phyloP scores from a whole-genome alignment of 2,329 filamentous ascomycete species.

The Penicillium griseofulvum region DNA sequence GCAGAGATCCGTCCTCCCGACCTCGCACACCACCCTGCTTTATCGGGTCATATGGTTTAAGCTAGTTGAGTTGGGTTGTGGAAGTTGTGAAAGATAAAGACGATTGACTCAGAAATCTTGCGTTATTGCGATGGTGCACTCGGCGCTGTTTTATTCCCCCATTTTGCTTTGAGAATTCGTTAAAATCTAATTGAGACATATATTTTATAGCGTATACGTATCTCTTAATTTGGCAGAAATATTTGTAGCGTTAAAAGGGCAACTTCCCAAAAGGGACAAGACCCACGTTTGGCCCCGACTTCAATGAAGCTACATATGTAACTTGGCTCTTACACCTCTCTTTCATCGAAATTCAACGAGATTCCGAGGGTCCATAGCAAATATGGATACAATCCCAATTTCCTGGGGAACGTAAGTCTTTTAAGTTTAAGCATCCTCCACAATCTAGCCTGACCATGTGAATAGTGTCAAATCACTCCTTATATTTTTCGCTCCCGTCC shows the following conservation, averaged over 20 bases:
- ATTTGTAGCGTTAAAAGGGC: background rate
- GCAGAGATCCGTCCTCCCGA: conserved; percentile 52
- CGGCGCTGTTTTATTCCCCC: conserved; percentile 5
- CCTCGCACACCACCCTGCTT: conserved; percentile 55
- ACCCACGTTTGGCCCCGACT: conserved; percentile 5
- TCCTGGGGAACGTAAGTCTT: conserved; percentile 35
- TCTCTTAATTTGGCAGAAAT: no score
- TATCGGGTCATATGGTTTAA: conserved; percentile 30
- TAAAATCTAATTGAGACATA: background rate
- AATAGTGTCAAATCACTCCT: conserved; percentile 43
- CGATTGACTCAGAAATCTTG: background rate
- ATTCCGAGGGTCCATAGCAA: conserved; percentile 2
- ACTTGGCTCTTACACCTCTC: background rate
- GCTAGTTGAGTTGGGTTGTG: background rate
- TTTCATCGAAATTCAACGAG: background rate
- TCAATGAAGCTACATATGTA: conserved; percentile 2
- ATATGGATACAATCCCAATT: conserved; percentile 30
- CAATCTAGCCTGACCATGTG: conserved; percentile 6
- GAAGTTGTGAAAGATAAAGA: background rate
- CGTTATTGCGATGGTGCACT: conserved; percentile 8
- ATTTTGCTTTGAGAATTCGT: background rate
- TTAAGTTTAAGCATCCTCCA: background rate
- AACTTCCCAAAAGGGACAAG: background rate
- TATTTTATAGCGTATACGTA: background rate
- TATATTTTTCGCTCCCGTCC: conserved; percentile 44